These are phyloP conservation scores for Onygenales sp. DNA, from an alignment of 2,329 filamentous ascomycete species.

Conservation along the genomic window DNA sequence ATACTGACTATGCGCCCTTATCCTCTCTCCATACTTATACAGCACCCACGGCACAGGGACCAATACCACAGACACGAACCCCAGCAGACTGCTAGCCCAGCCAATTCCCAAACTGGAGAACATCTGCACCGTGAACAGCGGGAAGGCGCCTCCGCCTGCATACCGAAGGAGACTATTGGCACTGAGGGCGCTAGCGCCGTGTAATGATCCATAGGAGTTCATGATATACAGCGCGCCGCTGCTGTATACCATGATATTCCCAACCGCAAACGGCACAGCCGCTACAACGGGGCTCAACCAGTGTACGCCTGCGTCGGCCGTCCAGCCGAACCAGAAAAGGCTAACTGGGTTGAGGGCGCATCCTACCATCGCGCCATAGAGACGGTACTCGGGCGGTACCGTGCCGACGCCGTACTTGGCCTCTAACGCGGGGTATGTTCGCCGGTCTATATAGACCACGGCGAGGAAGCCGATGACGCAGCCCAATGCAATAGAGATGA, in stretches of 20 bases:
- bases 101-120: slow-evolving; percentile 25
- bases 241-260: neutral
- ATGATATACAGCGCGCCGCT: no score
- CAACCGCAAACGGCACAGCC: neutral
- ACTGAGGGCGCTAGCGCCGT: no score
- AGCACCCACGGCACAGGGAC: slow-evolving; percentile 37
- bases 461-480: neutral
- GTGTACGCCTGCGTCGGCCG: neutral
- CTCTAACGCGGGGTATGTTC: no score
- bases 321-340: neutral
- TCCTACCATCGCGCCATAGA: neutral
- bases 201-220: no score
- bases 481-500: neutral
- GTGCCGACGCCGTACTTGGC: neutral
- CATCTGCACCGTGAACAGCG: slow-evolving; percentile 26
- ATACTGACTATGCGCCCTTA: slow-evolving; percentile 14
- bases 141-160: slow-evolving; percentile 29
- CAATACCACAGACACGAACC: slow-evolving; percentile 26
- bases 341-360: neutral
- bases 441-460: neutral
- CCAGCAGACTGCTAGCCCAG: slow-evolving; percentile 30
- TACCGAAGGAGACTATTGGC: slow-evolving; percentile 15
- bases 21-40: slow-evolving; percentile 28
- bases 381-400: neutral
- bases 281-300: neutral